A percentile compares a stretch with the other conserved stretches of the same genome.
Conservation (phyloP, 2,329 filamentous ascomycete species). For the Penicillium sp. region DNA sequence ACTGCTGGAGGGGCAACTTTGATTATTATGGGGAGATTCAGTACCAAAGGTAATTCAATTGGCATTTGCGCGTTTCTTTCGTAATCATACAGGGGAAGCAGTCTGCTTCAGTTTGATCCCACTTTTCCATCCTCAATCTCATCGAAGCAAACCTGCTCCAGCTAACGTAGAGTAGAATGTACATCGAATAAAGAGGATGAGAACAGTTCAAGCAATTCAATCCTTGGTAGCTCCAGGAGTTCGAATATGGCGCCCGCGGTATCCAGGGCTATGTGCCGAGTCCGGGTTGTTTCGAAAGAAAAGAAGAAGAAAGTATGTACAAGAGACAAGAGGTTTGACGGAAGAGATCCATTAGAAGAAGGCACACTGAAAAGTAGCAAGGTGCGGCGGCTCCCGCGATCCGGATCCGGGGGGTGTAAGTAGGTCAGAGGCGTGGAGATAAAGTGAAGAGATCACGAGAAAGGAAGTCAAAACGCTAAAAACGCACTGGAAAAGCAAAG, state of each 20-base stretch:
- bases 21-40: conserved; percentile 17
- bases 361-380: background rate
- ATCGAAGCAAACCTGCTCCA: conserved; percentile 16
- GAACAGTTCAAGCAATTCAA: conserved; percentile 18
- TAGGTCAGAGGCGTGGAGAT: background rate
- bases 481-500: background rate
- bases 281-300: conserved; percentile 16
- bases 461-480: background rate
- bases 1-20: too few relatives aligned
- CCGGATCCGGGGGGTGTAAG: background rate
- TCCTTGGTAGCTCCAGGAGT: conserved; percentile 7
- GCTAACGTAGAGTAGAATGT: background rate
- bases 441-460: background rate
- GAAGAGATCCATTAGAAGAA: background rate
- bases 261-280: conserved; percentile 9
- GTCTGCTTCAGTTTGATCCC: conserved; percentile 19
- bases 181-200: conserved; percentile 7
- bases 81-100: conserved; percentile 43
- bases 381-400: background rate
- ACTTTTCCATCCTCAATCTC: conserved; percentile 17
- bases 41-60: conserved; percentile 26
- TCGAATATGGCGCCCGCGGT: conserved; percentile 16
- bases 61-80: conserved; percentile 43
- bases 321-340: background rate
- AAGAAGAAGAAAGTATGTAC: conserved; percentile 23